These are phyloP conservation scores for Tetraselmis chui DNA, from an alignment of 139 green algal genomes.

Conservation along the genomic window DNA sequence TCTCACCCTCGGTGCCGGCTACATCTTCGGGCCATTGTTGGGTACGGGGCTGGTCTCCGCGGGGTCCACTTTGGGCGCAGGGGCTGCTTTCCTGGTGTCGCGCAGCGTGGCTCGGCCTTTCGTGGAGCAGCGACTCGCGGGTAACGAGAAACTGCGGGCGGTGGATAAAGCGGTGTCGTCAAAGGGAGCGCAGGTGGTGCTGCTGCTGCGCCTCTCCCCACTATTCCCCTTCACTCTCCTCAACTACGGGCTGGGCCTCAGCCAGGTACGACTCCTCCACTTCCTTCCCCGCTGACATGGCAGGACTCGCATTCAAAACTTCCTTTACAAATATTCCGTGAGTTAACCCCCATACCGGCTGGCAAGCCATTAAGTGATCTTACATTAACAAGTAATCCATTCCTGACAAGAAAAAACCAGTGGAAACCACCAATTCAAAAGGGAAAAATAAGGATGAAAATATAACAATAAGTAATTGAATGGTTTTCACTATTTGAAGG, in stretches of 20 bases:
- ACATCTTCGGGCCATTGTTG: conserved; percentile 56
- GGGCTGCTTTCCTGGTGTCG: conserved; percentile 53
- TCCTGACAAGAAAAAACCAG: too few relatives aligned
- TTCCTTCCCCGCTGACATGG: conserved; percentile 65
- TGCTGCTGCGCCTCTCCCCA: conserved; percentile 65
- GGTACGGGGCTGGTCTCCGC: conserved; percentile 59
- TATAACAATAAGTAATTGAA: too few relatives aligned
- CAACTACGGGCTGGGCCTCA: conserved; percentile 65
- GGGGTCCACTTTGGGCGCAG: conserved; percentile 47
- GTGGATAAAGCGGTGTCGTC: conserved; percentile 40
- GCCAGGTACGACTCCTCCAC: conserved; percentile 34
- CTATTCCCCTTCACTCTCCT: conserved; percentile 65
- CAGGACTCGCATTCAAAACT: conserved; percentile 70
- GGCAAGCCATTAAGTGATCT: too few relatives aligned
- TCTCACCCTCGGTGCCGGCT: conserved; percentile 66
- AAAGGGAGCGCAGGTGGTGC: conserved; percentile 49
- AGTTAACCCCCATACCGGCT: too few relatives aligned
- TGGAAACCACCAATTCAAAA: too few relatives aligned
- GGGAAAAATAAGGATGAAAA: too few relatives aligned
- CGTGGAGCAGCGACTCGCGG: conserved; percentile 29
- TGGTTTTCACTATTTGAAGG: too few relatives aligned
- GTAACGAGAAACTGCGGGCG: conserved; percentile 30
- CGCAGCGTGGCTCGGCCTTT: conserved; percentile 52
- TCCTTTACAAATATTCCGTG: conserved; percentile 69
- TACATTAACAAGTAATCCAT: too few relatives aligned